Percentiles rank a stretch among this genome's conserved stretches.
Evolutionary conservation across 192 early-diverging fungal genomes (phyloP).

Genomic region (Gryganskiella cystojenkinii): DNA sequence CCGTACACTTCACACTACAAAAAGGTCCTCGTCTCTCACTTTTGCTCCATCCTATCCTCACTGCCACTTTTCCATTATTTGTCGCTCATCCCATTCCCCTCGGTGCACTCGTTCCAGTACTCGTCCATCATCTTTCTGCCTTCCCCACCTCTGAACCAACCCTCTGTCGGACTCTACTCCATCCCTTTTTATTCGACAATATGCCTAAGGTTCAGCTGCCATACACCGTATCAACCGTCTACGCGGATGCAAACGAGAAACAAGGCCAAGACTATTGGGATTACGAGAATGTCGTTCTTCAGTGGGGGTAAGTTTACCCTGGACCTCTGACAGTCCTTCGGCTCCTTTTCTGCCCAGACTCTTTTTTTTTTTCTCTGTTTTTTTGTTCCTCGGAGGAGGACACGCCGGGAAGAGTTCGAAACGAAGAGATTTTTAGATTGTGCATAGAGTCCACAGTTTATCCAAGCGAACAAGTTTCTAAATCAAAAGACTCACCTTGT

Average conservation of each 20-base stretch:
- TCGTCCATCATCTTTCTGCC: background rate
- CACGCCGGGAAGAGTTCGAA: too few relatives aligned
- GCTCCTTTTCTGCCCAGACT: background rate
- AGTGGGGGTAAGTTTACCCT: slow-evolving; percentile 82
- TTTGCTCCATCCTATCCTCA: background rate
- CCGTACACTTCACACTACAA: background rate
- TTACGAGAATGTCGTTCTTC: slow-evolving; percentile 89
- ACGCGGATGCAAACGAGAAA: slow-evolving; percentile 87
- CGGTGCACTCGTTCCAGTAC: background rate
- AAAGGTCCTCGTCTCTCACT: background rate
- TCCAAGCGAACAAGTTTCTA: too few relatives aligned
- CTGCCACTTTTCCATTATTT: background rate
- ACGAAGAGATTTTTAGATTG: too few relatives aligned
- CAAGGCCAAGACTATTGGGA: slow-evolving; percentile 91
- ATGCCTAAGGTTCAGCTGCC: slow-evolving; percentile 49
- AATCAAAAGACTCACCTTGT: background rate
- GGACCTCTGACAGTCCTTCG: background rate
- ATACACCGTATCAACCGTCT: slow-evolving; percentile 67
- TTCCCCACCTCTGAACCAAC: background rate
- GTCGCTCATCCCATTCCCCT: too few relatives aligned
- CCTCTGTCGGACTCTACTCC: background rate
- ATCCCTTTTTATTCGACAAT: background rate
- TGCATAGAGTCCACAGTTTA: too few relatives aligned
- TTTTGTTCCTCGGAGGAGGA: too few relatives aligned
- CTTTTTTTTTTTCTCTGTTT: too few relatives aligned